phyloP scores from a whole-genome alignment of 169 alveolate species.

The Plasmodium inui region DNA sequence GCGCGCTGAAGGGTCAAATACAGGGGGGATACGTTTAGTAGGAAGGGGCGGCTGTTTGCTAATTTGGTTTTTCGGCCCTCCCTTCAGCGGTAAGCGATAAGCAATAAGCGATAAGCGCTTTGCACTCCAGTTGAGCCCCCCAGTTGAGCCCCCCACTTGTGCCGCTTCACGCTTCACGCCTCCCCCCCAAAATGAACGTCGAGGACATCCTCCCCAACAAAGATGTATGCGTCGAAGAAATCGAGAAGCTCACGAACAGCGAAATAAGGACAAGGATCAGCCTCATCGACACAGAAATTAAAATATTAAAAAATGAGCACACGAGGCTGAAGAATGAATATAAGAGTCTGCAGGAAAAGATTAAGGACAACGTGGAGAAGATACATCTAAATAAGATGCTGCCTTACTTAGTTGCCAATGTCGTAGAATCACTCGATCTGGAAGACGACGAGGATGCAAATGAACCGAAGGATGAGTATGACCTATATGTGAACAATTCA shows the following conservation, averaged over 20 bases:
- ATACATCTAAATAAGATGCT: constrained; percentile 96
- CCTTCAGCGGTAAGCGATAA: no score
- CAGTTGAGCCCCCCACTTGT: no score
- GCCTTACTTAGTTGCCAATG: constrained; percentile 99
- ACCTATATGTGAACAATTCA: constrained; percentile 36
- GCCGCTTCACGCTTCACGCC: no score
- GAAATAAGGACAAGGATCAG: constrained; percentile 82
- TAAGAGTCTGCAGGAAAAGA: constrained; percentile 88
- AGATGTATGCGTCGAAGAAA: constrained; percentile 77
- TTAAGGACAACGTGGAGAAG: constrained; percentile 94
- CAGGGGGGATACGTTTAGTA: not conserved
- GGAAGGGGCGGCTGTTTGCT: not conserved
- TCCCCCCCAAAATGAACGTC: constrained; percentile 31
- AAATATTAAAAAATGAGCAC: constrained; percentile 90
- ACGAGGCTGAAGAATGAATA: constrained; percentile 91
- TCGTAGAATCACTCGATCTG: constrained; percentile 90
- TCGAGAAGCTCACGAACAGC: constrained; percentile 77
- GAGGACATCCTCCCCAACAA: constrained; percentile 38
- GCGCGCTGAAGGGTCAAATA: not conserved
- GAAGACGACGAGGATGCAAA: constrained; percentile 59
- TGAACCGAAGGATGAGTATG: constrained; percentile 57
- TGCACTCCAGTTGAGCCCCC: no score
- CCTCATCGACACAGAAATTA: constrained; percentile 90
- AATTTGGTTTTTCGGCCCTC: not conserved
- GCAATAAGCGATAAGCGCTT: no score